A percentile compares a stretch with the other conserved stretches of the same genome.
phyloP scores from a whole-genome alignment of 2,329 filamentous ascomycete genomes.

The Pseudogymnoascus sp. region DNA sequence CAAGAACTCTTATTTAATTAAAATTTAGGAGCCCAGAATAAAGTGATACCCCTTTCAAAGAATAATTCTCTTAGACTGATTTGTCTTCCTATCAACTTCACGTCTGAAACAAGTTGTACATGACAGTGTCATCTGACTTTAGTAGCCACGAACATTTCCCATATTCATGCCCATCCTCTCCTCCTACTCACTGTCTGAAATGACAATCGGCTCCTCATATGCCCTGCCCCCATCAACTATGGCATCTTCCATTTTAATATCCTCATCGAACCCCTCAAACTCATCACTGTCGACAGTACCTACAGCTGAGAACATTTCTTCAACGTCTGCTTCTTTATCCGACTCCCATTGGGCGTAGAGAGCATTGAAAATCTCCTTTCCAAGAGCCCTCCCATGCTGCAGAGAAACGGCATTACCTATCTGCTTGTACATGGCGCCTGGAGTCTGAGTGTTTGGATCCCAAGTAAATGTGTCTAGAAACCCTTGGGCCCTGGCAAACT shows the following conservation, averaged over 20 bases:
- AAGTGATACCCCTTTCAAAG: neutral
- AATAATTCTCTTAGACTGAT: neutral
- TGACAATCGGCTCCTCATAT: neutral
- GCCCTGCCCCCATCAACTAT: neutral
- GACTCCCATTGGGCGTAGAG: neutral
- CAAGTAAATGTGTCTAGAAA: constrained; percentile 18
- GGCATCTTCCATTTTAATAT: neutral
- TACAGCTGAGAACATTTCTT: neutral
- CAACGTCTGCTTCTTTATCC: neutral
- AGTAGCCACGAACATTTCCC: neutral
- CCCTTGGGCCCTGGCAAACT: constrained; percentile 15
- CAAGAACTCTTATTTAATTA: neutral
- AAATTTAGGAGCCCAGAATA: neutral
- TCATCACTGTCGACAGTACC: neutral
- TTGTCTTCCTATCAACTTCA: neutral
- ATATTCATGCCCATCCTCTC: neutral
- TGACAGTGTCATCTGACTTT: neutral
- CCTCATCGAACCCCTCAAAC: neutral
- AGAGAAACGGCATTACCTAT: constrained; percentile 19
- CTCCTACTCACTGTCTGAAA: neutral
- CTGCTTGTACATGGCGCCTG: constrained; percentile 10
- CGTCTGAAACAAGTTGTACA: neutral
- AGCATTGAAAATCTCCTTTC: constrained; percentile 10
- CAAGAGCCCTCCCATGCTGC: constrained; percentile 11
- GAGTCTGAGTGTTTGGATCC: constrained; percentile 1